Evolutionary conservation across 2,329 filamentous ascomycete species (phyloP).

Genomic region (Verticillium nonalfalfae): DNA sequence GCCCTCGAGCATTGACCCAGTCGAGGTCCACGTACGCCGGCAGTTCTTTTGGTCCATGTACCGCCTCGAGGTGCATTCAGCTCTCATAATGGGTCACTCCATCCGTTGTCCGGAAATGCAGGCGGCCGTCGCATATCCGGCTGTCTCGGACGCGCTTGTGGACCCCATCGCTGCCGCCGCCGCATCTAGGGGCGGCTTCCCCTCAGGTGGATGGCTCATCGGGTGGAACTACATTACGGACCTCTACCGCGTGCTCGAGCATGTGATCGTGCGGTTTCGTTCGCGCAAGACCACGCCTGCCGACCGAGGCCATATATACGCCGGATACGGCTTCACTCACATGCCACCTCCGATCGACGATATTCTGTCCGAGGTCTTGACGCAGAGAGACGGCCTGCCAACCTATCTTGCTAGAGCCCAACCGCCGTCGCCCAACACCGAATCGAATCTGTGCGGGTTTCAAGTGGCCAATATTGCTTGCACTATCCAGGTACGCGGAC

Average conservation of each 20-base stretch:
- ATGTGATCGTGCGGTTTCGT: conserved; percentile 27
- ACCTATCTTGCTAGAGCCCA: conserved; percentile 4
- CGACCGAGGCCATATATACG: conserved; percentile 3
- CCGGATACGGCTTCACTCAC: conserved; percentile 2
- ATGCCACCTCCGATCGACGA: conserved; percentile 9
- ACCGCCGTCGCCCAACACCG: conserved; percentile 7
- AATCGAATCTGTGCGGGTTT: conserved; percentile 23
- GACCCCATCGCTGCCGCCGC: not conserved
- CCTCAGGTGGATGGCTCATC: conserved; percentile 34
- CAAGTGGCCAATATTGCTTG: conserved; percentile 28
- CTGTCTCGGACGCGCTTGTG: conserved; percentile 3
- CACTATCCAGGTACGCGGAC: conserved; percentile 19
- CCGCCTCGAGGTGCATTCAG: conserved; percentile 46
- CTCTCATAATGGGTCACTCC: conserved; percentile 38
- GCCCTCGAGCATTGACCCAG: conserved; percentile 34
- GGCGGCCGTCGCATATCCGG: conserved; percentile 10
- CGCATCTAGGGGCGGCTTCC: not conserved
- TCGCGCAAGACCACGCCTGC: conserved; percentile 9
- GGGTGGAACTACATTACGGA: conserved; percentile 55
- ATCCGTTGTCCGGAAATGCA: conserved; percentile 12
- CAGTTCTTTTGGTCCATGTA: conserved; percentile 50
- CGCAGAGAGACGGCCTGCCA: conserved; percentile 4
- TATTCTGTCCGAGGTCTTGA: conserved; percentile 5
- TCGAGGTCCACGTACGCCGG: conserved; percentile 24
- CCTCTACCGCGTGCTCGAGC: conserved; percentile 49